Conservation (phyloP, 228 moss, liverwort and hornwort species). For the Sphagnum magellanicum region DNA sequence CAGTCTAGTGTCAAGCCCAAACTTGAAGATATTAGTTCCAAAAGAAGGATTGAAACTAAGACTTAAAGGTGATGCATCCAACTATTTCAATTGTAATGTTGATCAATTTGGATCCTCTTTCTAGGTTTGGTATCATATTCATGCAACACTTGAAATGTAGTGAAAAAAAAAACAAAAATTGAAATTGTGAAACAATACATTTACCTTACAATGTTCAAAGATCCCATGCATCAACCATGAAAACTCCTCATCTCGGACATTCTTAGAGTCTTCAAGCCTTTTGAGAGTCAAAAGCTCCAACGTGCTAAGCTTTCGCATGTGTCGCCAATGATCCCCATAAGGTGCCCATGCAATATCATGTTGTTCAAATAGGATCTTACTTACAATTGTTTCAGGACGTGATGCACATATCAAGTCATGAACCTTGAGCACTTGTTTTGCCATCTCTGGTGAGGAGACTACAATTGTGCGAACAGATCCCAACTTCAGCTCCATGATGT, state of each 20-base stretch:
- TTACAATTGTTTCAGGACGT: background rate
- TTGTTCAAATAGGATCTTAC: background rate
- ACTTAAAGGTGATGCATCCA: no score
- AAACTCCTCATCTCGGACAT: conserved; percentile 1
- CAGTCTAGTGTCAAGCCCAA: background rate
- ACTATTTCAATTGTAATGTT: no score
- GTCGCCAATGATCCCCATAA: conserved; percentile 6
- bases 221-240: background rate
- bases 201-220: conserved; percentile 3
- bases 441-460: conserved; percentile 5
- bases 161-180: background rate
- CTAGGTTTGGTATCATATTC: no score
- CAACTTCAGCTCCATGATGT: conserved; percentile 10
- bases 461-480: conserved; percentile 4
- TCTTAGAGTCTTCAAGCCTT: conserved; percentile 2
- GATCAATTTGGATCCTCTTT: no score
- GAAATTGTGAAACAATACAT: background rate
- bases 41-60: background rate
- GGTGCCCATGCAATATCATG: conserved; percentile 5
- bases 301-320: background rate
- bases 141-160: background rate
- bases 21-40: background rate
- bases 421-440: conserved; percentile 2
- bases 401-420: conserved; percentile 7
- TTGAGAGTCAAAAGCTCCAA: conserved; percentile 5